phyloP scores from a whole-genome alignment of 2,329 filamentous ascomycete genomes.

The Trichoderma polysporum region DNA sequence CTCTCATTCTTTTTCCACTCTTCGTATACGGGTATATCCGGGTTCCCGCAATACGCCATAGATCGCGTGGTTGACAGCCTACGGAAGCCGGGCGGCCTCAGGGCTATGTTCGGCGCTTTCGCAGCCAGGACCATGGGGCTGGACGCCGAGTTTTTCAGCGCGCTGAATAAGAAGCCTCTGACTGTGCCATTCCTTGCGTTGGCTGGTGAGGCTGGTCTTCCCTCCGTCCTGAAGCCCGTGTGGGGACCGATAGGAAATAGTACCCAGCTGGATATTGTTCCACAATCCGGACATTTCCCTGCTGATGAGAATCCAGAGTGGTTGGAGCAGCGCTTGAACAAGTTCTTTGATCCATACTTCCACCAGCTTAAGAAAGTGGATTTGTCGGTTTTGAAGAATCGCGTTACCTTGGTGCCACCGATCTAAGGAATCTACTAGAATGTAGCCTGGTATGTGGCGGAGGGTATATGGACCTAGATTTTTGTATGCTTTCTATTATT shows the following conservation, averaged over 20 bases:
- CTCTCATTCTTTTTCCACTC: constrained; percentile 48
- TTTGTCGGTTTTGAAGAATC: background rate
- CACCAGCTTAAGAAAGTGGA: background rate
- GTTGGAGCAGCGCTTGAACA: background rate
- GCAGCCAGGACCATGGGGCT: constrained; percentile 31
- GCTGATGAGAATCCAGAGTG: background rate
- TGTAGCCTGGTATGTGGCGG: background rate
- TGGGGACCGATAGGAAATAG: constrained; percentile 17
- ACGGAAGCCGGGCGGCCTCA: constrained; percentile 43
- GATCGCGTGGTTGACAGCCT: constrained; percentile 39
- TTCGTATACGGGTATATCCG: constrained; percentile 40
- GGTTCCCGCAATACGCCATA: constrained; percentile 29
- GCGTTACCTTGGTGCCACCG: background rate
- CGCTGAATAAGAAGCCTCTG: constrained; percentile 23
- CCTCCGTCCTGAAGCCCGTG: constrained; percentile 31
- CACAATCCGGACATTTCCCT: background rate
- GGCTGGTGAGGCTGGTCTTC: constrained; percentile 24
- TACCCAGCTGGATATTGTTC: background rate
- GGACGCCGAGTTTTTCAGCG: constrained; percentile 39
- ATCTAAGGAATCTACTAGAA: background rate
- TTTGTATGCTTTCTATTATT: background rate
- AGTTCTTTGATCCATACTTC: background rate
- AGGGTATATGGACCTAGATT: background rate
- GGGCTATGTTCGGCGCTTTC: constrained; percentile 41
- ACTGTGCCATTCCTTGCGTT: background rate